A percentile compares a stretch with the other conserved stretches of the same genome.
Conservation (phyloP, 2,329 filamentous ascomycete genomes). For the Peltaster fructicola region DNA sequence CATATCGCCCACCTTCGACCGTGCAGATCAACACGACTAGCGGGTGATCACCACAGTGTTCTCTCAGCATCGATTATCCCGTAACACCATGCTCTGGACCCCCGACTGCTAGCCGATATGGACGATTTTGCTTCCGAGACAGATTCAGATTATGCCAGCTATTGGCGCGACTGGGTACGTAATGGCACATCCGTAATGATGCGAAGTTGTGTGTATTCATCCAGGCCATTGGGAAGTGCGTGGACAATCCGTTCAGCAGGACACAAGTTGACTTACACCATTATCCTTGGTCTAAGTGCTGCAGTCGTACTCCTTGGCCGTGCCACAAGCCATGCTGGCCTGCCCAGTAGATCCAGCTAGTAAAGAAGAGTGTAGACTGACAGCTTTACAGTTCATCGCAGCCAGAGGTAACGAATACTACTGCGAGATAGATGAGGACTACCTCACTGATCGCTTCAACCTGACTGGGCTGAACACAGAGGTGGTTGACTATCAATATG, state of each 20-base stretch:
- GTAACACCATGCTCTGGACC: no score
- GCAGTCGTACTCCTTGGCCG: background rate
- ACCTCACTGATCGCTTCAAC: constrained; percentile 95
- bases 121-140: constrained; percentile 97
- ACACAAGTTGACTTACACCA: background rate
- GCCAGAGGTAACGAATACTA: constrained; percentile 98
- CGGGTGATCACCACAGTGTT: no score
- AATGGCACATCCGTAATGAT: constrained; percentile 5
- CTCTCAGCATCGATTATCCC: no score
- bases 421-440: constrained; percentile 98
- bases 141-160: constrained; percentile 97
- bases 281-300: background rate
- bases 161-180: constrained; percentile 98
- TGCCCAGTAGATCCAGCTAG: background rate
- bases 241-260: constrained; percentile 2
- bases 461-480: constrained; percentile 92
- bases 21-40: no score
- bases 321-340: background rate
- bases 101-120: no score
- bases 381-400: constrained; percentile 70
- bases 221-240: no score
- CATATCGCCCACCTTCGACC: no score
- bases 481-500: constrained; percentile 98
- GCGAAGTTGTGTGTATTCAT: constrained; percentile 4
- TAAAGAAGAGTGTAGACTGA: constrained; percentile 4